Conservation (phyloP, 495 filamentous ascomycete genomes). For the Penicillium taxi region DNA sequence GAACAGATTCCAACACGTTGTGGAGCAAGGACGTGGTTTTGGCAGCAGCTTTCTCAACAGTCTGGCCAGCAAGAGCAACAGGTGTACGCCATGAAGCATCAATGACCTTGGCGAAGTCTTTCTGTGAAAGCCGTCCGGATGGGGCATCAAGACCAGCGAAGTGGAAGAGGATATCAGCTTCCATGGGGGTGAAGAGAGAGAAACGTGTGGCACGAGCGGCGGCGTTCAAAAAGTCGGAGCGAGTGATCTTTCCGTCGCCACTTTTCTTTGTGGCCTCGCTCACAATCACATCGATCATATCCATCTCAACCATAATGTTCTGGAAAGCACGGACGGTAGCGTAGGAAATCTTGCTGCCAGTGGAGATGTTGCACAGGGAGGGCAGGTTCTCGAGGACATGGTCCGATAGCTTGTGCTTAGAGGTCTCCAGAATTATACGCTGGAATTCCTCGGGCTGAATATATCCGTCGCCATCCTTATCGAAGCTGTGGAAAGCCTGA, state of each 20-base stretch:
- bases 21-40: conserved; percentile 52
- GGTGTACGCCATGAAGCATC: conserved; percentile 81
- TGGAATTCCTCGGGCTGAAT: conserved; percentile 95
- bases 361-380: conserved; percentile 89
- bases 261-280: conserved; percentile 79
- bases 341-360: conserved; percentile 89
- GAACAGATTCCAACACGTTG: conserved; percentile 64
- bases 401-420: conserved; percentile 95
- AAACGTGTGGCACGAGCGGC: conserved; percentile 84
- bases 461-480: conserved; percentile 92
- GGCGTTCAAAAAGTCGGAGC: conserved; percentile 90
- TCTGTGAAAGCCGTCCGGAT: conserved; percentile 70
- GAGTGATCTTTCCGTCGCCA: conserved; percentile 82
- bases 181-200: conserved; percentile 94
- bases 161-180: conserved; percentile 97
- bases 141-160: conserved; percentile 89
- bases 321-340: conserved; percentile 96
- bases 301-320: conserved; percentile 95
- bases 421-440: conserved; percentile 86
- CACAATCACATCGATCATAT: conserved; percentile 87
- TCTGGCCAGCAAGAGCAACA: conserved; percentile 31
- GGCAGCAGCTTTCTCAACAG: conserved; percentile 37
- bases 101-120: conserved; percentile 88
- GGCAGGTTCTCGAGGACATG: conserved; percentile 90
- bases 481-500: conserved; percentile 87